Percentiles rank a stretch among this genome's conserved stretches.
Evolutionary conservation across 2,329 filamentous ascomycete species (phyloP).

Genomic region (Fusarium buxicola): DNA sequence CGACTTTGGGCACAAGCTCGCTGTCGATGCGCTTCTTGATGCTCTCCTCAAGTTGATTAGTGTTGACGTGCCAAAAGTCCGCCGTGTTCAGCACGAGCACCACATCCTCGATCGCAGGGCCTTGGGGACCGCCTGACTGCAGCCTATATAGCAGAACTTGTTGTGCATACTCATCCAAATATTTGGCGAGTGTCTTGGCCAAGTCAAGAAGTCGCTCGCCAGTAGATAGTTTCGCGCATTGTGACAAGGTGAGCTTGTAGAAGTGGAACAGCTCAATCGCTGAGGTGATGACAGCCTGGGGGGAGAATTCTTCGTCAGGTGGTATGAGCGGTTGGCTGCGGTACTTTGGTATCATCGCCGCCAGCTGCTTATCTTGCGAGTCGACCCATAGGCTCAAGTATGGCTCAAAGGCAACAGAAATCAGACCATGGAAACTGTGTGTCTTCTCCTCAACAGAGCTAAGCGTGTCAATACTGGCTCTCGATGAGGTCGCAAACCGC

Average conservation of each 20-base stretch:
- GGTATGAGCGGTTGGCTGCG: conserved; percentile 83
- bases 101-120: conserved; percentile 75
- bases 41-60: conserved; percentile 92
- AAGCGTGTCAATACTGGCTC: conserved; percentile 90
- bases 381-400: conserved; percentile 98
- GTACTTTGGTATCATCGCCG: conserved; percentile 87
- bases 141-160: conserved; percentile 84
- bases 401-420: conserved; percentile 96
- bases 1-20: conserved; percentile 79
- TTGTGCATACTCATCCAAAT: conserved; percentile 94
- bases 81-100: conserved; percentile 94
- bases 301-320: conserved; percentile 89
- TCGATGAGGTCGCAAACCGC: conserved; percentile 78
- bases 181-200: conserved; percentile 87
- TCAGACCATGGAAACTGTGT: conserved; percentile 86
- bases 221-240: conserved; percentile 96
- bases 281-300: conserved; percentile 89
- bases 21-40: conserved; percentile 91
- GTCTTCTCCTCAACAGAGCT: conserved; percentile 80
- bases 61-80: conserved; percentile 96
- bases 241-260: conserved; percentile 90
- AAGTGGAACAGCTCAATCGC: conserved; percentile 98
- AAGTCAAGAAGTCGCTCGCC: conserved; percentile 88
- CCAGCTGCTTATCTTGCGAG: conserved; percentile 90
- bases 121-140: conserved; percentile 66